Evolutionary conservation across 495 filamentous ascomycete genomes (phyloP), one percentile per base, ranked within the genome.

Genomic region (Penicillium subrubescens): DNA sequence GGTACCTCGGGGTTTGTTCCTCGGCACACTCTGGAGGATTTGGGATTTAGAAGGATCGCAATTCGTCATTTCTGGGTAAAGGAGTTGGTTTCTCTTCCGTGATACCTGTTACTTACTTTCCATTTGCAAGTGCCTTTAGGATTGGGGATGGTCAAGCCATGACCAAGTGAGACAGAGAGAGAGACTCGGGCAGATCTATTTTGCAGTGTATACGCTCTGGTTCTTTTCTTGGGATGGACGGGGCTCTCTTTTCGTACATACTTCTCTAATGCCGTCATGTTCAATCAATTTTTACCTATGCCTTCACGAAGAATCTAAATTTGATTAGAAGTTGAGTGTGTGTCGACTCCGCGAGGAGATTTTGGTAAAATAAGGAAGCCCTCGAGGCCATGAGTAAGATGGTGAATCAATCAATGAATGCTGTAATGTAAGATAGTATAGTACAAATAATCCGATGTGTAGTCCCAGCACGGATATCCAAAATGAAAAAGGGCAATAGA

Each of bases 41-140:
- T 66, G 11, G 54, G 55, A 21, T 46, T 61, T 59, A 67, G 67
- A 66, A 60, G 52, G 62, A 58, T 62, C 53, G 54, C 58, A 44
- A 27, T 66, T 66, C 41, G 59, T 65, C 62, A 39, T 68, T 70
- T 72, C 61, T 66, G 62, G 67, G 57, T 57, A 62, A 68, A 73
- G 70, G 70, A 73, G 71, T 73, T 73, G 66, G 64, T 69, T 69
- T 68, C 67, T 71, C 63, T 71, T 71, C 63, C 61, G 46, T 73
- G 71, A 73, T 73, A 73, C 68, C 71, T 69, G 66, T 71, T 34
- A 68, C 65, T 65, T 68, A 63, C 64, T 72, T 65, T 64, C 52
- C 66, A 57, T 71, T 67, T 69, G 44, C 71, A 55, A 64, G 43
- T 66, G 58, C 37, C n/a, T 58, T 57, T 43, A 56, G 57, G 34